phyloP scores from a whole-genome alignment of 805 yeast genomes.

The Lipomyces sp. region DNA sequence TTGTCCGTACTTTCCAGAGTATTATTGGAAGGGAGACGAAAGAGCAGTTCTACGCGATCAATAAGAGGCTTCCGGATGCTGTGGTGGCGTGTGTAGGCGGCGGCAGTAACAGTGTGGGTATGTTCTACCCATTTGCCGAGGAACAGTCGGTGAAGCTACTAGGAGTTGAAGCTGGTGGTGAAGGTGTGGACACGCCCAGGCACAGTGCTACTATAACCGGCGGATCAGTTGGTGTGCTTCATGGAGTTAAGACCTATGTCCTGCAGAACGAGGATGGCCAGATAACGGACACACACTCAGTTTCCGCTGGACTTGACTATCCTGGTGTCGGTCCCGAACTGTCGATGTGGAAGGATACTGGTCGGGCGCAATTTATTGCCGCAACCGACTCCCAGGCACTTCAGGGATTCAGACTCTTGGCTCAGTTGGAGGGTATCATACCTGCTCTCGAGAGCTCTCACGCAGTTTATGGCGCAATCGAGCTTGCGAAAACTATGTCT shows the following conservation, averaged over 20 bases:
- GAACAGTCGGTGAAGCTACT: slow-evolving; percentile 76
- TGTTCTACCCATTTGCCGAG: slow-evolving; percentile 90
- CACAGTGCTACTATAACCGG: slow-evolving; percentile 96
- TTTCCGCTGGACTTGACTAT: slow-evolving; percentile 97
- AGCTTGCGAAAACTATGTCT: slow-evolving; percentile 81
- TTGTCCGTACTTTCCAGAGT: slow-evolving; percentile 97
- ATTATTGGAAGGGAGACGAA: slow-evolving; percentile 95
- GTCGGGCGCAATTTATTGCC: slow-evolving; percentile 87
- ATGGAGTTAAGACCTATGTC: slow-evolving; percentile 94
- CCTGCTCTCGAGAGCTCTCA: slow-evolving; percentile 98
- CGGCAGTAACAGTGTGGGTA: slow-evolving; percentile 95
- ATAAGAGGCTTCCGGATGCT: slow-evolving; percentile 88
- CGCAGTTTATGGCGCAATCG: slow-evolving; percentile 89
- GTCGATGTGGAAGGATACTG: slow-evolving; percentile 91
- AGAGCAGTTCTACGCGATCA: slow-evolving; percentile 80
- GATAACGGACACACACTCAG: slow-evolving; percentile 96
- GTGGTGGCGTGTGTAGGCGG: slow-evolving; percentile 99
- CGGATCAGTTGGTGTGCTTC: slow-evolving; percentile 97
- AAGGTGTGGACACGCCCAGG: slow-evolving; percentile 83
- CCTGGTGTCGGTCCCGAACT: slow-evolving; percentile 99
- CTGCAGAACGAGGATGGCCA: slow-evolving; percentile 93
- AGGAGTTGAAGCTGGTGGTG: slow-evolving; percentile 99
- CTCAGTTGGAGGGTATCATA: slow-evolving; percentile 96
- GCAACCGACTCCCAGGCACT: slow-evolving; percentile 96
- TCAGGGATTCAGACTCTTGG: slow-evolving; percentile 82